Evolutionary conservation across 208 protist species (phyloP).

Genomic region (Trypanosoma rangeli): DNA sequence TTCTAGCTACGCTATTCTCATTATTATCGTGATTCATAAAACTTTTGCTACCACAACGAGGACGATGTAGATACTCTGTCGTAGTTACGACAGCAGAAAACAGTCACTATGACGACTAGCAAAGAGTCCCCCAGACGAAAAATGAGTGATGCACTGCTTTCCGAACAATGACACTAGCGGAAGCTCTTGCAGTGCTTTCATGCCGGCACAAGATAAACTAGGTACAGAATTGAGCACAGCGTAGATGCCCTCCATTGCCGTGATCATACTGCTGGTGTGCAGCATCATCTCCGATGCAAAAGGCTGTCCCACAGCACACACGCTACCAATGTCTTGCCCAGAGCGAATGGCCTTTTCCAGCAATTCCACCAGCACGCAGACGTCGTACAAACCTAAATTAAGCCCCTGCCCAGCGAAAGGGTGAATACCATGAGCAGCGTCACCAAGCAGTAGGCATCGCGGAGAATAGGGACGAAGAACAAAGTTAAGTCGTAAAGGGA

Average conservation of each 20-base stretch:
- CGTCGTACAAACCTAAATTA: constrained; percentile 91
- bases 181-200: constrained; percentile 64
- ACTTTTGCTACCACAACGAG: neutral
- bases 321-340: constrained; percentile 82
- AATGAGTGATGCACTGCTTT: constrained; percentile 77
- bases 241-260: constrained; percentile 79
- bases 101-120: constrained; percentile 55
- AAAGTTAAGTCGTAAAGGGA: constrained; percentile 74
- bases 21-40: neutral
- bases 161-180: constrained; percentile 70
- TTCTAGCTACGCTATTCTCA: neutral
- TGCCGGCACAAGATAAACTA: constrained; percentile 55
- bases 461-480: constrained; percentile 57
- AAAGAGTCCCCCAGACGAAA: constrained; percentile 75
- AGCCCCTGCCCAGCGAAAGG: constrained; percentile 92
- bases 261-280: constrained; percentile 77
- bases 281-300: constrained; percentile 76
- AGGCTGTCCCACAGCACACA: constrained; percentile 62
- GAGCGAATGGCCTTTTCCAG: constrained; percentile 59
- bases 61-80: neutral
- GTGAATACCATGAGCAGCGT: constrained; percentile 92
- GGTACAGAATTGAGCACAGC: constrained; percentile 47
- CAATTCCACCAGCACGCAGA: constrained; percentile 64
- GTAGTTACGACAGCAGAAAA: constrained; percentile 25
- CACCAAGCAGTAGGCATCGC: constrained; percentile 70